Conservation (phyloP, 768 basidiomycete species). For the Naganishia vaughanmartiniae region DNA sequence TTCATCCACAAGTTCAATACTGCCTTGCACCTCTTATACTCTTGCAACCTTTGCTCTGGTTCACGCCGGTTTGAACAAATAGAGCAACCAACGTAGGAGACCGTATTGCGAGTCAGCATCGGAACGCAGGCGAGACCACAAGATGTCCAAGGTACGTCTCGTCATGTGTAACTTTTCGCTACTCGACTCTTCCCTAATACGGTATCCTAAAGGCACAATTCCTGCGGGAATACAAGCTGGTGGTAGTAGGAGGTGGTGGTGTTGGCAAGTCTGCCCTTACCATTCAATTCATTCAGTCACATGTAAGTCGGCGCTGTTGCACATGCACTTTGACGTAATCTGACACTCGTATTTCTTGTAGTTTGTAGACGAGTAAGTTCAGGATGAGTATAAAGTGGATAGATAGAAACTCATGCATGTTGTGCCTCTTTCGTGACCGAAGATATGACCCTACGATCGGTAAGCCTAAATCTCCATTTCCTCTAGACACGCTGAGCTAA, state of each 20-base stretch:
- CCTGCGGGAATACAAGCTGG: constrained; percentile 95
- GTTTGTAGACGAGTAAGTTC: constrained; percentile 51
- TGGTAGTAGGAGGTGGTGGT: constrained; percentile 96
- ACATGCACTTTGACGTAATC: constrained; percentile 22
- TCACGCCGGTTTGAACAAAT: neutral
- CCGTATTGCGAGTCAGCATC: neutral
- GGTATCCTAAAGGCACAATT: constrained; percentile 49
- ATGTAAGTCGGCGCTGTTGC: constrained; percentile 36
- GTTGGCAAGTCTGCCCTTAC: constrained; percentile 89
- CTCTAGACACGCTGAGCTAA: neutral
- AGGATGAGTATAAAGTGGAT: neutral
- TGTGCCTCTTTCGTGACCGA: too few relatives aligned
- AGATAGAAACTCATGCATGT: neutral
- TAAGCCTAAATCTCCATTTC: constrained; percentile 30
- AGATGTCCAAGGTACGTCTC: constrained; percentile 19
- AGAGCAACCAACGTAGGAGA: neutral
- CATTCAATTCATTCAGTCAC: constrained; percentile 88
- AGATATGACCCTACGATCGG: constrained; percentile 84
- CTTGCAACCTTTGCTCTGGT: neutral
- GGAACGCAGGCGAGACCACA: neutral
- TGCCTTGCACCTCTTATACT: neutral
- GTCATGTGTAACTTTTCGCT: neutral
- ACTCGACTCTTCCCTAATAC: neutral
- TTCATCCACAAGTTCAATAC: neutral
- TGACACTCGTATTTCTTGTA: constrained; percentile 29